A percentile compares a stretch with the other conserved stretches of the same genome.
Evolutionary conservation across 441 rosid species (phyloP).

Genomic region (Bruguiera hainesii): DNA sequence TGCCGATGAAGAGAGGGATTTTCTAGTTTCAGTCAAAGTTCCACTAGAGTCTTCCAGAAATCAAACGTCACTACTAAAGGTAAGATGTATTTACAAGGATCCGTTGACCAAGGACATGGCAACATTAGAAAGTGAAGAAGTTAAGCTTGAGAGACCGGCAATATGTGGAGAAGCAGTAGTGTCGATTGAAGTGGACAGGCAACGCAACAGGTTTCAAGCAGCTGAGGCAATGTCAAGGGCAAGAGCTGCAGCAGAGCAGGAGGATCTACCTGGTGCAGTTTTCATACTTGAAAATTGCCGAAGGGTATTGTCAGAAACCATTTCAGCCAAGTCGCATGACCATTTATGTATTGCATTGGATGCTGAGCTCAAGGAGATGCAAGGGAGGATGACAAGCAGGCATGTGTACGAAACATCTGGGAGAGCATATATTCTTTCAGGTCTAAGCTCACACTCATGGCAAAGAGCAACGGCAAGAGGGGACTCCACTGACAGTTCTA

Average conservation of each 20-base stretch:
- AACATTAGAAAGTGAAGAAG: slow-evolving; percentile 51
- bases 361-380: slow-evolving; percentile 95
- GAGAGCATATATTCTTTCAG: slow-evolving; percentile 94
- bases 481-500: slow-evolving; percentile 80
- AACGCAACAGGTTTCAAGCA: slow-evolving; percentile 81
- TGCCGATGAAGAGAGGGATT: slow-evolving; percentile 96
- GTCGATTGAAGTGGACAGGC: slow-evolving; percentile 91
- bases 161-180: slow-evolving; percentile 38
- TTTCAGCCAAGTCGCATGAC: slow-evolving; percentile 66
- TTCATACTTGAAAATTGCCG: slow-evolving; percentile 66
- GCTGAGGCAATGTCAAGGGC: slow-evolving; percentile 87
- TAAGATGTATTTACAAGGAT: slow-evolving; percentile 75
- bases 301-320: slow-evolving; percentile 49
- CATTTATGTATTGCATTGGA: slow-evolving; percentile 73
- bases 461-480: slow-evolving; percentile 99
- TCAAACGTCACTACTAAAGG: slow-evolving; percentile 56
- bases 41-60: slow-evolving; percentile 43
- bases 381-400: slow-evolving; percentile 93
- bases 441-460: slow-evolving; percentile 99
- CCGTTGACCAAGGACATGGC: slow-evolving; percentile 64
- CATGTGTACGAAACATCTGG: slow-evolving; percentile 92
- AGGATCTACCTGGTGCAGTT: slow-evolving; percentile 69
- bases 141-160: slow-evolving; percentile 61
- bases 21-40: slow-evolving; percentile 61
- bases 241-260: slow-evolving; percentile 73